These are phyloP conservation scores for Pilaira anomala DNA, from an alignment of 192 early-diverging fungal species.

Conservation along the genomic window DNA sequence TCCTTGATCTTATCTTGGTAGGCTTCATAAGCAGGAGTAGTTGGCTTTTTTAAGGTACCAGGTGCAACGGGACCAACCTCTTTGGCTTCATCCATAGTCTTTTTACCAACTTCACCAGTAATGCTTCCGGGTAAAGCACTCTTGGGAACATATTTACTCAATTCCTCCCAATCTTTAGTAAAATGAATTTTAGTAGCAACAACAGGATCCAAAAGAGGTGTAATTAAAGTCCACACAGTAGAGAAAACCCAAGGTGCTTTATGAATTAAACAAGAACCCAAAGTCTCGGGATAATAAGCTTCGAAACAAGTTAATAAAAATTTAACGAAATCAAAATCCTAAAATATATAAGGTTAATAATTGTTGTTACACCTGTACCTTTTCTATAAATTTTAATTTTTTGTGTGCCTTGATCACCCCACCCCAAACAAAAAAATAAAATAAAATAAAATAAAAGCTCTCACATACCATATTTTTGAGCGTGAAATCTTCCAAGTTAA, in stretches of 20 bases:
- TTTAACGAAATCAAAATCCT: constrained; percentile 74
- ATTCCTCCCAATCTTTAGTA: constrained; percentile 56
- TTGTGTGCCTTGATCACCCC: background rate
- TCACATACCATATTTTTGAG: constrained; percentile 59
- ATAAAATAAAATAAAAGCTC: background rate
- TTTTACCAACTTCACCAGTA: constrained; percentile 44
- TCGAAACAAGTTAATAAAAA: constrained; percentile 79
- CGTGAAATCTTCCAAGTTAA: constrained; percentile 75
- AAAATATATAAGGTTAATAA: constrained; percentile 3
- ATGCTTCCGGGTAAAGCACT: constrained; percentile 54
- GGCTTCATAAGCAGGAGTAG: constrained; percentile 8
- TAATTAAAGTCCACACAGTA: constrained; percentile 78
- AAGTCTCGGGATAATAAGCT: constrained; percentile 87
- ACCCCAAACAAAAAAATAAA: background rate
- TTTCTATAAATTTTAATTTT: background rate
- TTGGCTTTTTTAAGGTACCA: background rate
- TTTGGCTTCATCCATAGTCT: constrained; percentile 4
- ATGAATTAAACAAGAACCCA: constrained; percentile 80
- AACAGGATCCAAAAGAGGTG: constrained; percentile 86
- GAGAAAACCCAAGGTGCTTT: constrained; percentile 88
- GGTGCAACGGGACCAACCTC: background rate
- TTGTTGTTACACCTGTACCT: background rate
- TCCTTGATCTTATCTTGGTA: constrained; percentile 9
- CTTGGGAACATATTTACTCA: constrained; percentile 58
- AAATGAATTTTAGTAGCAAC: constrained; percentile 87